phyloP scores from a whole-genome alignment of 2,329 filamentous ascomycete genomes.

The Ophioceras dolichostomum region DNA sequence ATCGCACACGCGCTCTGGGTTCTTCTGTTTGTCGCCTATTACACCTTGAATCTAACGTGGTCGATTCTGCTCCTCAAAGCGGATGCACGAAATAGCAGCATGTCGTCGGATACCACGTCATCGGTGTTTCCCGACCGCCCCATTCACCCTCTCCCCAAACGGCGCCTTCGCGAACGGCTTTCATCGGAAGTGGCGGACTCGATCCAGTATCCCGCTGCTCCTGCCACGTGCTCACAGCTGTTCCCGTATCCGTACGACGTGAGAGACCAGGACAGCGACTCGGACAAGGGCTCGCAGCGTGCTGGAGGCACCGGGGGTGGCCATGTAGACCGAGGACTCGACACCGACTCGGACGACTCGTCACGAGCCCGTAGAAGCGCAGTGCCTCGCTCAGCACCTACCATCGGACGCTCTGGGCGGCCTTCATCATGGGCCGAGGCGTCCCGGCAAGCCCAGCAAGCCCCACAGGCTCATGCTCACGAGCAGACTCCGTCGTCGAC shows the following conservation, averaged over 20 bases:
- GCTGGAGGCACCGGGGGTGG: constrained; percentile 26
- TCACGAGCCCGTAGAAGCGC: constrained; percentile 18
- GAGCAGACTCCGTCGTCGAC: constrained; percentile 61
- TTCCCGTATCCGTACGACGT: constrained; percentile 58
- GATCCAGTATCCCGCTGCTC: constrained; percentile 70
- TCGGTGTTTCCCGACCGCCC: constrained; percentile 78
- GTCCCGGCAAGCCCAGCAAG: no score
- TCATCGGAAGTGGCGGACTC: constrained; percentile 73
- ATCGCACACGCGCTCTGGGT: no score
- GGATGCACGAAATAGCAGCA: constrained; percentile 37
- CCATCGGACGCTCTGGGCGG: constrained; percentile 30
- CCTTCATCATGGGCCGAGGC: no score
- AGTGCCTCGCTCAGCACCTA: constrained; percentile 33
- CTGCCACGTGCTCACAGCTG: constrained; percentile 57
- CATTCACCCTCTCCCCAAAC: constrained; percentile 84
- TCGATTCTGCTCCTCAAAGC: no score
- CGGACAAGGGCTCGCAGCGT: neutral
- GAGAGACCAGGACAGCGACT: constrained; percentile 31
- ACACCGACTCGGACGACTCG: constrained; percentile 50
- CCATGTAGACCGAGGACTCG: constrained; percentile 27
- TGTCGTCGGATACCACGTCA: constrained; percentile 66
- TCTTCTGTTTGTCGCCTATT: no score
- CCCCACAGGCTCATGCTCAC: no score
- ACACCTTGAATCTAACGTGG: no score
- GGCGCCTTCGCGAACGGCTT: constrained; percentile 74